These are phyloP conservation scores for Trypanosoma rangeli DNA, from an alignment of 208 protist genomes.

Conservation along the genomic window DNA sequence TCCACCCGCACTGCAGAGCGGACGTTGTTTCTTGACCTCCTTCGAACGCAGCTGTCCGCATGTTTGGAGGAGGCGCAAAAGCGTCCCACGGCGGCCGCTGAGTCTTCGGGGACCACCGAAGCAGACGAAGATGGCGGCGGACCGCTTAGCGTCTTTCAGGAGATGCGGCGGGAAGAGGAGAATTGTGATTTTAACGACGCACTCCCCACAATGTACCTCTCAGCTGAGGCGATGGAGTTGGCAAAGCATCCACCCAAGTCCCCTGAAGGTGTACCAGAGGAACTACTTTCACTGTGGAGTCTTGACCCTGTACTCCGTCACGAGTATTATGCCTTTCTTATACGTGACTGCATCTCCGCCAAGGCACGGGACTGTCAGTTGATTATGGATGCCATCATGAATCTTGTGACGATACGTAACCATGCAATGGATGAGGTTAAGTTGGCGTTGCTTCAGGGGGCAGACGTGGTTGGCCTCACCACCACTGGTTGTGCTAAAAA, in stretches of 20 bases:
- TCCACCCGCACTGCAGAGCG: constrained; percentile 15
- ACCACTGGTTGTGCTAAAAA: constrained; percentile 93
- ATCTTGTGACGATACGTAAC: constrained; percentile 68
- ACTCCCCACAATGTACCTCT: constrained; percentile 76
- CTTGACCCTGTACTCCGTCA: constrained; percentile 67
- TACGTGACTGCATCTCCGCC: constrained; percentile 62
- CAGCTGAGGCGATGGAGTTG: constrained; percentile 63
- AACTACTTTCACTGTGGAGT: constrained; percentile 85
- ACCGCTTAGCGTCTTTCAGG: constrained; percentile 82
- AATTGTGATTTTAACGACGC: constrained; percentile 62
- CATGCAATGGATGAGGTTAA: constrained; percentile 84
- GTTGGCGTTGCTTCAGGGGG: constrained; percentile 71
- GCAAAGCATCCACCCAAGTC: constrained; percentile 50
- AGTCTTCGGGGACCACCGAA: no score
- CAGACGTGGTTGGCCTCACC: constrained; percentile 92
- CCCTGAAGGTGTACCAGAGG: constrained; percentile 60
- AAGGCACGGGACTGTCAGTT: constrained; percentile 76
- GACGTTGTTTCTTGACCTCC: constrained; percentile 43
- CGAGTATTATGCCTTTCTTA: constrained; percentile 87
- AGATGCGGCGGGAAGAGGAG: constrained; percentile 88
- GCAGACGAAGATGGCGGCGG: constrained; percentile 62
- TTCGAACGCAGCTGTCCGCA: constrained; percentile 44
- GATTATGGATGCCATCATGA: constrained; percentile 76
- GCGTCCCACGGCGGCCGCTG: neutral
- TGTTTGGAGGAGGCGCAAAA: constrained; percentile 25